Evolutionary conservation across 2,329 filamentous ascomycete species (phyloP), one percentile per base, ranked within the genome.

Genomic region (Biscogniauxia mediterranea): DNA sequence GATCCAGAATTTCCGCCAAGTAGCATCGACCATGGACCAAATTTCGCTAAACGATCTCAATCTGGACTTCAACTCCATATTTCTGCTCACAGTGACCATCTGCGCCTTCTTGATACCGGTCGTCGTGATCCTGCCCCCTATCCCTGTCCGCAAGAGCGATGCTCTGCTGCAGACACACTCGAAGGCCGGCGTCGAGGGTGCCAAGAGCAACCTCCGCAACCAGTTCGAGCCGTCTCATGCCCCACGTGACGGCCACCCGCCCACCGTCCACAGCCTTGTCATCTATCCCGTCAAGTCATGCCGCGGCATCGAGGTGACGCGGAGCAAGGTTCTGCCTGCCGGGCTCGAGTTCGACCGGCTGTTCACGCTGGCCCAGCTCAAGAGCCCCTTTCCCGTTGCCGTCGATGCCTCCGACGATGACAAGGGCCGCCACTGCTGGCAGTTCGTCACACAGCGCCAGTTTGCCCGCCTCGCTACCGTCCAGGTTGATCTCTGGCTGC

Each of bases 231-330:
- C 63, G 11, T 59, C 61, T 56, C 63, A 70, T 52, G 64, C 67
- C 32, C 60, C 69, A 8, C 52, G 28, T 62, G 64, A 54, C 60
- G 69, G 66, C 42, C 61, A 38, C 55, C 69, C 60, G 62, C 60
- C 69, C 5, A 64, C 59, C 20, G 73, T 84, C 56, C 76, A 92
- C 74, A 90, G 89, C 59, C 79, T 96, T 56, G 89, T 88, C 77
- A 83, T 93, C 62, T 94, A 95, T 74, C 93, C 93, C 0, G 78
- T 97, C 74, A 94, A 96, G 77, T 92, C 90, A 60, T 96, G 92
- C 74, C 81, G 79, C 59, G 90, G 89, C 26, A 86, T 96, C 58
- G 91, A 95, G 76, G 76, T 97, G 54, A 77, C 84, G 56, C 78
- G 82, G 63, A 85, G 85, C 62, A 83, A 85, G 58, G 82, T 95